Evolutionary conservation across 345 rosid species (phyloP), one percentile per base, ranked within the genome.

Genomic region (Crucihimalaya himalaica): DNA sequence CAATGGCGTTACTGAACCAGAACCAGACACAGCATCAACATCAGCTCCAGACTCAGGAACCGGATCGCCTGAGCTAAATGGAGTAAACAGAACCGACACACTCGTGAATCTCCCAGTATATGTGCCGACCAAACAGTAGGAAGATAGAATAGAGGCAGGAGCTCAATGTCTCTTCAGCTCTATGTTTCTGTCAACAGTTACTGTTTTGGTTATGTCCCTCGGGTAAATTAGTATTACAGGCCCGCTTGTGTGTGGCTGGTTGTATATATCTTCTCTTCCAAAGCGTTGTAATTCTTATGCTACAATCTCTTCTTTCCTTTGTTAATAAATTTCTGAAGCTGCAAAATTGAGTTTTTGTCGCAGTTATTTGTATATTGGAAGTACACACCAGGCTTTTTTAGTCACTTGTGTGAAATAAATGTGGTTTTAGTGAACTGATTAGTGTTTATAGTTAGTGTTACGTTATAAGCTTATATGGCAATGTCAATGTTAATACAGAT

Each of bases 1-100:
- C 34, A 77, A 48, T 25, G 53, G 18, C 1, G 1, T 45, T 18
- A 21, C 63, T 53, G 59, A 27, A 68, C n/a, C 18, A 0, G 72
- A 59, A 73, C 64, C 50, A 25, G 75, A 69, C 35, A 69, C 52
- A 54, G 75, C 65, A 34, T 68, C 70, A 53, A 69, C 79, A 55
- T 76, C 75, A 45, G 25, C 65, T 25, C 70, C 70, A 25, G 84
- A 77, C 68, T 62, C 65, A 0, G 89, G 79, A 60, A 75, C 52
- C 5, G 92, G 79, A 15, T 89, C 92, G 89, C 91, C 90, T 14
- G 96, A 91, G 4, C 95, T 88, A 0, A 89, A 84, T 83, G 96
- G 97, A 42, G 95, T 94, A 1, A 80, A 87, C 23, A 88, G 95
- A 6, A 85, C 79, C 39, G 86, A 89, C 72, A 94, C 96, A 18